These are phyloP conservation scores for Hanseniaspora meyeri DNA, from an alignment of 805 yeast species.

Conservation along the genomic window DNA sequence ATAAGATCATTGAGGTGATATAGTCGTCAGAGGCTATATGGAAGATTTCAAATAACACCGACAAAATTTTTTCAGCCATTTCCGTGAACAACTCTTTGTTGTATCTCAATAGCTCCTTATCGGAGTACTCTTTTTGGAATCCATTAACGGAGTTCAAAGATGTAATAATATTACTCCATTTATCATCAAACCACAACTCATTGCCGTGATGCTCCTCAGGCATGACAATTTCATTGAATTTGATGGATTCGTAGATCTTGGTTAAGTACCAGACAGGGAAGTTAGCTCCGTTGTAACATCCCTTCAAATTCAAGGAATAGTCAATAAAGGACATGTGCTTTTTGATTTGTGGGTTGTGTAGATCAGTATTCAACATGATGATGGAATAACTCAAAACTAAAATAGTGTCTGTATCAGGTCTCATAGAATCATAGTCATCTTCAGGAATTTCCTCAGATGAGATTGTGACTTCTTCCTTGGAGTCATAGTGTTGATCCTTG, in stretches of 20 bases:
- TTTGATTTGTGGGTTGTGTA: slow-evolving; percentile 84
- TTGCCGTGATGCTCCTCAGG: slow-evolving; percentile 96
- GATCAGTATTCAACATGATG: slow-evolving; percentile 87
- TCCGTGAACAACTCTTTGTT: slow-evolving; percentile 61
- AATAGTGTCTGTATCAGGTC: slow-evolving; percentile 75
- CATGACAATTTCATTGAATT: slow-evolving; percentile 82
- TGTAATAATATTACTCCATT: slow-evolving; percentile 59
- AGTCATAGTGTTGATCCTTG: slow-evolving; percentile 38
- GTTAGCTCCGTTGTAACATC: slow-evolving; percentile 63
- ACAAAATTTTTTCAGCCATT: slow-evolving; percentile 51
- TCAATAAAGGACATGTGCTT: slow-evolving; percentile 81
- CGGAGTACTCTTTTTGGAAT: slow-evolving; percentile 18
- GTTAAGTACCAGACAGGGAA: slow-evolving; percentile 78
- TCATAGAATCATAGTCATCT: slow-evolving; percentile 36
- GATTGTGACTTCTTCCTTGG: slow-evolving; percentile 13
- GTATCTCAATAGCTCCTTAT: slow-evolving; percentile 37
- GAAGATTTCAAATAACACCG: slow-evolving; percentile 65
- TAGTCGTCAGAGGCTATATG: slow-evolving; percentile 85
- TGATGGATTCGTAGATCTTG: slow-evolving; percentile 67
- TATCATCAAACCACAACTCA: slow-evolving; percentile 81
- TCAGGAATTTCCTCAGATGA: slow-evolving; percentile 17
- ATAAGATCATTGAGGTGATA: slow-evolving; percentile 71
- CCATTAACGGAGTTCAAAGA: slow-evolving; percentile 29
- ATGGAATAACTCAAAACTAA: slow-evolving; percentile 83
- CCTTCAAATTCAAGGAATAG: slow-evolving; percentile 66